Evolutionary conservation across 345 rosid genomes (phyloP), one percentile per base, ranked within the genome.

Genomic region (Geranium brycei): DNA sequence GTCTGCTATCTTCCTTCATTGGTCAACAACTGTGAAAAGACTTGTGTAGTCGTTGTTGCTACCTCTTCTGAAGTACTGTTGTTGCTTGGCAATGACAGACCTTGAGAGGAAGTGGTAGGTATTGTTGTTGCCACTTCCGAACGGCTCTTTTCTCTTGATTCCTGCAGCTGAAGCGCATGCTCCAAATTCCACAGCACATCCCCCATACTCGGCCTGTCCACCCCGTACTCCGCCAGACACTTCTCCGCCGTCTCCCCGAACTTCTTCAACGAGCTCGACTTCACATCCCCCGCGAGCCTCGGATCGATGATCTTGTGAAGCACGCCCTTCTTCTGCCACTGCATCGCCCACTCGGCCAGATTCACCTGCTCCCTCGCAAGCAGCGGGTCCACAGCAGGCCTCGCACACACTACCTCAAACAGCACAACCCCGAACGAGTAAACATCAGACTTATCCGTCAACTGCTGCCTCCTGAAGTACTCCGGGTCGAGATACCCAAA

Each of bases 401-500:
- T 78, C 19, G 97, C 97, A 64, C 99, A 93, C 30, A 93, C 95
- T 66, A 93, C 97, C 72, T 93, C 99, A 0, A 90, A 80, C 16
- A 93, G 85, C 71, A 93, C 87, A 19, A 93, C 99, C 2, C 96
- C 99, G 40, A 93, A 93, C 1, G 97, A 89, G 62, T 89, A 92
- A 57, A 92, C 95, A 74, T 92, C 98, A 4, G 98, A 92, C 64
- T 91, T 91, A 69, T 91, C 96, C 0, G 96, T 91, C 65, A 91
- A 89, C 73, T 89, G 98, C 68, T 89, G 98, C 74, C 98, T 79
- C 31, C 96, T 84, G 76, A 89, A 87, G 70, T 92, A 92, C 71
- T 92, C 98, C 10, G 96, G 98, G 71, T 92, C 95, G 19, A 92
- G 87, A 81, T 92, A 92, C 0, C 98, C 98, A 12, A 92, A 92